A percentile compares a stretch with the other conserved stretches of the same genome.
These are phyloP conservation scores for Ustilago hordei DNA, from an alignment of 1,284 basidiomycete species.

Conservation along the genomic window DNA sequence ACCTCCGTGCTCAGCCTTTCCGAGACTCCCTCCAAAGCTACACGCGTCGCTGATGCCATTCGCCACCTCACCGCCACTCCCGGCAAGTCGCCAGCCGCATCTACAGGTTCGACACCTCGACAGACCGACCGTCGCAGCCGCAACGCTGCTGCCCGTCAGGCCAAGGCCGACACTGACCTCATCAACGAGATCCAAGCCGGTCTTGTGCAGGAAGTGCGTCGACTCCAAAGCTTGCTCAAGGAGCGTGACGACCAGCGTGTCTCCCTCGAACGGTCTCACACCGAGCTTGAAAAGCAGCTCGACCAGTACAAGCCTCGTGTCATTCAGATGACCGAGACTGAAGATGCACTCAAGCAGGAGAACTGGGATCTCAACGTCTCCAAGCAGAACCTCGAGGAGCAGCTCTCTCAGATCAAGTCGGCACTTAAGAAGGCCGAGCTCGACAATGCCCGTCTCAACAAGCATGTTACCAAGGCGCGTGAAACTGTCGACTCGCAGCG, in stretches of 20 bases:
- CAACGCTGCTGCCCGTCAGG: conserved; percentile 58
- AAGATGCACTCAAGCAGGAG: conserved; percentile 88
- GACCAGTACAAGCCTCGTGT: conserved; percentile 61
- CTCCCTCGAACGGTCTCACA: conserved; percentile 42
- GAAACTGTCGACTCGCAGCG: conserved; percentile 86
- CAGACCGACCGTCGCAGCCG: conserved; percentile 55
- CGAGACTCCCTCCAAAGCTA: conserved; percentile 47
- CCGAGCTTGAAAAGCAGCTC: conserved; percentile 60
- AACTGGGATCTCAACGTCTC: conserved; percentile 98
- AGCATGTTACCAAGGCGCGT: conserved; percentile 79
- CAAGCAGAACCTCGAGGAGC: conserved; percentile 84
- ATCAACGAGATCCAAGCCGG: conserved; percentile 63
- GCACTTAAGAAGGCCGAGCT: conserved; percentile 79
- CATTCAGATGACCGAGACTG: conserved; percentile 58
- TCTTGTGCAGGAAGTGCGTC: conserved; percentile 59
- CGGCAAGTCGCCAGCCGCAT: conserved; percentile 39
- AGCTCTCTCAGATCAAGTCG: conserved; percentile 78
- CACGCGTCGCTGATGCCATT: conserved; percentile 44
- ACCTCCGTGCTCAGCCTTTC: conserved; percentile 20
- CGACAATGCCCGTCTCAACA: conserved; percentile 84
- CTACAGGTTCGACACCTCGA: conserved; percentile 40
- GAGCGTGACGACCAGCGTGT: conserved; percentile 59
- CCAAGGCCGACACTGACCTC: conserved; percentile 56
- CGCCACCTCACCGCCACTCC: conserved; percentile 46
- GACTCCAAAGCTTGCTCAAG: conserved; percentile 57